phyloP scores from a whole-genome alignment of 441 rosid genomes.

The Adansonia grandidieri region DNA sequence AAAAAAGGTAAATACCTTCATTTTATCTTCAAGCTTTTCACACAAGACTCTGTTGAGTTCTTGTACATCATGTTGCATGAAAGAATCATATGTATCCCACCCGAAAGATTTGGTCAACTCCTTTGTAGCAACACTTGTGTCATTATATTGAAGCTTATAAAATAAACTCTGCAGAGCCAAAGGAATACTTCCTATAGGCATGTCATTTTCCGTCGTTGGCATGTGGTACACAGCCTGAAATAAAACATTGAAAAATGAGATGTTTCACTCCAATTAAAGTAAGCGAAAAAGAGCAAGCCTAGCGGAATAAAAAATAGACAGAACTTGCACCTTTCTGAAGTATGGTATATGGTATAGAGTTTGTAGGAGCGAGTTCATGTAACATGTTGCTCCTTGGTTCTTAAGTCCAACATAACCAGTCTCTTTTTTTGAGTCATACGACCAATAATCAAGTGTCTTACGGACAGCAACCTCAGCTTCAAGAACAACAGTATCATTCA shows the following conservation, averaged over 20 bases:
- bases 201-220: constrained; percentile 96
- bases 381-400: constrained; percentile 96
- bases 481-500: constrained; percentile 69
- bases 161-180: constrained; percentile 93
- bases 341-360: constrained; percentile 82
- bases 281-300: constrained; percentile 13
- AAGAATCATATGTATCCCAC: constrained; percentile 95
- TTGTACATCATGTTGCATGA: constrained; percentile 97
- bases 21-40: constrained; percentile 94
- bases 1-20: constrained; percentile 64
- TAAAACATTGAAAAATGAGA: constrained; percentile 27
- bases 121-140: constrained; percentile 86
- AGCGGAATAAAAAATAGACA: constrained; percentile 27
- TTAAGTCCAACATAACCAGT: constrained; percentile 92
- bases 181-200: constrained; percentile 87
- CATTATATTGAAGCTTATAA: constrained; percentile 89
- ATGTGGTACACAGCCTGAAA: constrained; percentile 94
- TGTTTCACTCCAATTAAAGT: constrained; percentile 25
- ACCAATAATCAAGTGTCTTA: constrained; percentile 77
- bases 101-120: constrained; percentile 94
- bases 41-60: constrained; percentile 86
- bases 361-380: constrained; percentile 90
- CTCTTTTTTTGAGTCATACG: constrained; percentile 91
- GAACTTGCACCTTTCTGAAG: constrained; percentile 75
- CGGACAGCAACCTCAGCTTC: constrained; percentile 90